These are phyloP conservation scores for Coniferiporia sulphurascens DNA, from an alignment of 1,284 basidiomycete genomes.

Conservation along the genomic window DNA sequence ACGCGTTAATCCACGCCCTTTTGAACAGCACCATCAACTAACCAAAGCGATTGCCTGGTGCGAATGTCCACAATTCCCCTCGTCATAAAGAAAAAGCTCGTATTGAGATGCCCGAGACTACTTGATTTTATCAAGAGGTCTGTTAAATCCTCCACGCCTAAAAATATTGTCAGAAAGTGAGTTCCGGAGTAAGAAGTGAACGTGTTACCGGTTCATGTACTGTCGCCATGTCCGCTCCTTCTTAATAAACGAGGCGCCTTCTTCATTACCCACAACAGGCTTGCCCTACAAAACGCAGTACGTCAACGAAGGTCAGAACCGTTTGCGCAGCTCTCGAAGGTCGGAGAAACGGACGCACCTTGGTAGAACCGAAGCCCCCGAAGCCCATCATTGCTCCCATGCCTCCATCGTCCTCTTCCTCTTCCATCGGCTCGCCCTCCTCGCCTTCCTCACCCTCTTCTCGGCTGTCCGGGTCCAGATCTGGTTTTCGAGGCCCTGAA, in stretches of 20 bases:
- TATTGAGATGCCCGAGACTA: slow-evolving; percentile 23
- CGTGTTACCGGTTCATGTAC: slow-evolving; percentile 82
- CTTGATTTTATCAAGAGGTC: slow-evolving; percentile 70
- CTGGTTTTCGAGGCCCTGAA: slow-evolving; percentile 3
- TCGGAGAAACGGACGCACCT: slow-evolving; percentile 46
- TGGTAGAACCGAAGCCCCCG: slow-evolving; percentile 83
- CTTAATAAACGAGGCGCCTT: slow-evolving; percentile 73
- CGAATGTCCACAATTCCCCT: not conserved
- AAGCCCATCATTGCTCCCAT: slow-evolving; percentile 95
- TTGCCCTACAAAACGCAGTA: slow-evolving; percentile 56
- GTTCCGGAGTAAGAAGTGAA: slow-evolving; percentile 16
- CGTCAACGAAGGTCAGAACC: not conserved
- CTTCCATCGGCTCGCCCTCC: slow-evolving; percentile 62
- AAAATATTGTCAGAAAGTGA: not conserved
- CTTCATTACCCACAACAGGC: slow-evolving; percentile 76
- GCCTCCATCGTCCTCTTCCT: slow-evolving; percentile 63
- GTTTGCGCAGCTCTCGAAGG: not conserved
- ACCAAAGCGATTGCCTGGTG: too few relatives aligned
- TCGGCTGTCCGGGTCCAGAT: slow-evolving; percentile 33
- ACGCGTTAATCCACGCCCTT: too few relatives aligned
- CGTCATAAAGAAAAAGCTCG: not conserved
- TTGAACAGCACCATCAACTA: too few relatives aligned
- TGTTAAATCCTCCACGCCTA: slow-evolving; percentile 91
- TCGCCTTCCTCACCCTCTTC: slow-evolving; percentile 38
- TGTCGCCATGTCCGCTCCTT: slow-evolving; percentile 93